Evolutionary conservation across 345 rosid species (phyloP), one percentile per base, ranked within the genome.

Genomic region (Eutrema heterophyllum): DNA sequence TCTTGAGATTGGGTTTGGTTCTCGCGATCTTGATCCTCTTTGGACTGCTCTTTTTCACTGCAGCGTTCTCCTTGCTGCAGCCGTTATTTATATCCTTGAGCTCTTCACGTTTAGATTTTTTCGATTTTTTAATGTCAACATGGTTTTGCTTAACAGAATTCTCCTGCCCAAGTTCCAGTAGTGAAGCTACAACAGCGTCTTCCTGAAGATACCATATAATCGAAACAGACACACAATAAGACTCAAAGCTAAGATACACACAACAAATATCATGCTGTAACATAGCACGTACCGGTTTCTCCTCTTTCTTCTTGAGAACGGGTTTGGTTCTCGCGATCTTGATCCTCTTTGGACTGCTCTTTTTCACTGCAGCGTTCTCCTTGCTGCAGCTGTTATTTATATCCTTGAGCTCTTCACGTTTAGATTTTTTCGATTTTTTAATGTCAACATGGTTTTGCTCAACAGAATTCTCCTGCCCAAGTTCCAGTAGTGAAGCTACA

Each of bases 301-400:
- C 58, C 71, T 83, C 75, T 33, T 66, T 68, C 78, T 33, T 76
- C 48, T 76, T 26, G 21, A 40, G 43, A 21, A 39, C 21, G 4
- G 50, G 50, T 62, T 63, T 70, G 10, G 50, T 29, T 62, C 0
- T 44, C 14, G 14, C 30, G 30, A 29, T 4, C 4, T 21, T 21
- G 24, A 21, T 21, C 24, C 24, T 21, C 24, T 21, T 21, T 21
- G 24, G 24, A 21, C 24, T 21, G 24, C 48, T 45, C 7, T n/a
- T 45, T 45, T 14, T 0, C 18, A 8, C 18, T 6, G 9, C 57
- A 52, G 57, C 33, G 27, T 27, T 52, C 57, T 26, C 57, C 15
- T 52, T 2, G 57, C 35, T 27, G 35, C 35, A 51, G 33, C 57
- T 35, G 13, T 33, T 35, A 52, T 16, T 5, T 26, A 15, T 12